Conservation (phyloP, 257 asterid species). For the Solanum tarapatanum region DNA sequence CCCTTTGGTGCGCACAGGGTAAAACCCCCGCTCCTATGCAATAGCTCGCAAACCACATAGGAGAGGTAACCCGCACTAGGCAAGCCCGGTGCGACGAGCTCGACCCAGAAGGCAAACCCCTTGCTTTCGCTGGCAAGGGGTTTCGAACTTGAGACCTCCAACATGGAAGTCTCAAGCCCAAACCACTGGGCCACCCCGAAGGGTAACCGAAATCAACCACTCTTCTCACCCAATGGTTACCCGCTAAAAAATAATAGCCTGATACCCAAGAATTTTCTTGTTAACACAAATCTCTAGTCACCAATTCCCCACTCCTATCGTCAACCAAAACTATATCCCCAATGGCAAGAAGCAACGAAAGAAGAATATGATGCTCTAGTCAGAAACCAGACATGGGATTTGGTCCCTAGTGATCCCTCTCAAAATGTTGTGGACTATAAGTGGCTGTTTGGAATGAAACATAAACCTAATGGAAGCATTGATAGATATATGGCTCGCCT, state of each 20-base stretch:
- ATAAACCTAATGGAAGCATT: background rate
- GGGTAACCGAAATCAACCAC: background rate
- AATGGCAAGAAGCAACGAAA: background rate
- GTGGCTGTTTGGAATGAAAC: background rate
- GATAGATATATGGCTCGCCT: background rate
- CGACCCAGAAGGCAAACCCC: no score
- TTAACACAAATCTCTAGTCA: background rate
- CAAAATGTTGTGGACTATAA: background rate
- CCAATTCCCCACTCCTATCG: background rate
- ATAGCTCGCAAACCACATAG: no score
- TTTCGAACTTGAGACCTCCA: no score
- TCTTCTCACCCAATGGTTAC: background rate
- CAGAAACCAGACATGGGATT: background rate
- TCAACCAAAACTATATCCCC: background rate
- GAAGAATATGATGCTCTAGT: background rate
- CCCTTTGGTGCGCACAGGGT: no score
- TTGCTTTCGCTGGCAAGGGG: no score
- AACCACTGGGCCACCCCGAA: no score
- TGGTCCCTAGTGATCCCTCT: background rate
- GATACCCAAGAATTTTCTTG: background rate
- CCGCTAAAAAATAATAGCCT: background rate
- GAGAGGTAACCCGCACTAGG: no score
- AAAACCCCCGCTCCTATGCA: no score
- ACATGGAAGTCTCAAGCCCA: no score
- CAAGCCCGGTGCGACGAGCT: no score